Evolutionary conservation across 768 basidiomycete genomes (phyloP), one percentile per base, ranked within the genome.

Genomic region (Psilocybe sp.): DNA sequence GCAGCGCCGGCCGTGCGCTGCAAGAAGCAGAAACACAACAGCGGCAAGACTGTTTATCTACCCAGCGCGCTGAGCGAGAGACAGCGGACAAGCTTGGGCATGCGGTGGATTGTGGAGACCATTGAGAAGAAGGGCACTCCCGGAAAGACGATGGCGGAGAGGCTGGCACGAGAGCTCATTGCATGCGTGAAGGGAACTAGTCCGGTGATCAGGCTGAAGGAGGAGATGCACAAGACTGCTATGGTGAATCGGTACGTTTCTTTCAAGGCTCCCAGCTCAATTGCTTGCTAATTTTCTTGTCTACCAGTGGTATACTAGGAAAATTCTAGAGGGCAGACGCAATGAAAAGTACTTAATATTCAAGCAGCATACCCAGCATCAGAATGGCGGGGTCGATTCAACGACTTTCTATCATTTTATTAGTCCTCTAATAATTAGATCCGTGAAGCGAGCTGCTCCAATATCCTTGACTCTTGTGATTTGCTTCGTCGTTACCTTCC

Each of bases 141-240:
- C 0, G 87, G 85, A 18, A 76, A 76, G 44, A 78, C 71, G 0
- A 53, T 87, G 6, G 82, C 84, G 55, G 82, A 87, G 60, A 72
- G 92, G 51, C 65, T 96, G 52, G 92, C 92, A 28, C 74, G 81
- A 61, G 92, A 96, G 69, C 69, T 94, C 31, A 74, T 97, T 39
- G 76, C 73, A 0, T 79, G 91, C 15, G 56, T 91, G n/a, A 72
- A 86, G 57, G 82, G 82, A 14, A 76, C 78, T 4, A 81, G 80
- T 39, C 69, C 71, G 14, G 85, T 81, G 31, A 62, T 90, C 50
- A 75, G 73, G 44, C 77, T 77, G 65, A 87, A 91, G 66, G 69
- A 73, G 54, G 76, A 80, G 41, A 60, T 78, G 37, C 92, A 93
- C 61, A 79, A 72, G 56, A 59, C 79, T 47, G 92, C 87, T 1